Base-by-base conservation (phyloP, 352 stramenopile genomes). In the Phytophthora pistaciae region DNA sequence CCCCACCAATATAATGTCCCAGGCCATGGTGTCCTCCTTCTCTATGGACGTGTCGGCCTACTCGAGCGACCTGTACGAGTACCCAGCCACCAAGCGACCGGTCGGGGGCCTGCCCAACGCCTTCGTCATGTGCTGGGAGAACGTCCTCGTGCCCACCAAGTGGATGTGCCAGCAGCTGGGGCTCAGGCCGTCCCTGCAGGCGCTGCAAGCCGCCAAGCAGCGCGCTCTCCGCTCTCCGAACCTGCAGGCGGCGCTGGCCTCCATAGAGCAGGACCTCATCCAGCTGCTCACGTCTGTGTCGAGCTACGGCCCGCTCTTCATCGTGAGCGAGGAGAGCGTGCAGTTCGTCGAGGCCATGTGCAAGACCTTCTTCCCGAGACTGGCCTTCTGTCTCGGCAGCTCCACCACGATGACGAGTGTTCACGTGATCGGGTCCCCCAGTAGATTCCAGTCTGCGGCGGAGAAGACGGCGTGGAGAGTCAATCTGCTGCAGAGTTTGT, bases 41-140 rank as follows among this genome's bases (percentile, higher is more conserved):
- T 89, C 79, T 16, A 89, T 89, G 81, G 81, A 89, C 72, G 64
- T 87, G 21, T 85, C 81, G 8, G 55, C 64, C 55, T 89, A 87
- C 64, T 89, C 81, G 25, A 87, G 66, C 50, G 81, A 89, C 49
- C 64, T 89, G 16, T 87, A 87, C 61, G 79, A 87, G 62, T 87
- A 89, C 52, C 79, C 79, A 7, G 74, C 69, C 4, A 74, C 68
- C 6, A 75, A 75, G 20, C 70, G 68, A 44, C 23, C 72, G 11
- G 52, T 5, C 5, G 54, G 54, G 7, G 49, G 69, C 18, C 67
- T 91, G 8, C 73, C 70, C 33, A 92, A 92, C 54, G 84, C 84
- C 11, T 87, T 85, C 54, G 81, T 92, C 42, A 25, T 92, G 56
- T 88, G 81, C 72, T 92, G 83, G 82, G 84, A 92, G 64, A 88